phyloP scores from a whole-genome alignment of 225 moss, liverwort and hornwort species.

The Pseudoscleropodium purum region DNA sequence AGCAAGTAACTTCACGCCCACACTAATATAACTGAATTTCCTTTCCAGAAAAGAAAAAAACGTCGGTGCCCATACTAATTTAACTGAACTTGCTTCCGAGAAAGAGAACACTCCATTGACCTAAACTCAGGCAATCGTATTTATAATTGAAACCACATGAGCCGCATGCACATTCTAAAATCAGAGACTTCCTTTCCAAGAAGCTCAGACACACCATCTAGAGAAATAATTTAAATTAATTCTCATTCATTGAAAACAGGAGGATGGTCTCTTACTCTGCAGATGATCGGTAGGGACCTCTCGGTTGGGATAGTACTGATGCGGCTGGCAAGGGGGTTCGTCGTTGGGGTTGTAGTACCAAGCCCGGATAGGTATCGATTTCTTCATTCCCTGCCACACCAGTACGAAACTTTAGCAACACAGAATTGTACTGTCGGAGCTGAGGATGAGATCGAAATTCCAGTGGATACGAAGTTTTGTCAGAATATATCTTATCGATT shows the following conservation, averaged over 20 bases:
- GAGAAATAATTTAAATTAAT: neutral
- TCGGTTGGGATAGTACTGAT: conserved; percentile 36
- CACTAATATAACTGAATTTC: neutral
- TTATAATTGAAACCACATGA: neutral
- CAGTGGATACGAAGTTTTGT: neutral
- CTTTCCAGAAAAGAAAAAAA: neutral
- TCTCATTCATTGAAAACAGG: neutral
- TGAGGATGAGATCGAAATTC: neutral
- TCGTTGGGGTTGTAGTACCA: conserved; percentile 50
- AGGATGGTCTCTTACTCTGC: conserved; percentile 2
- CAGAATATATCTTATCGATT: neutral
- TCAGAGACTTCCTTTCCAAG: neutral
- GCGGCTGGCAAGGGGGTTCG: conserved; percentile 32
- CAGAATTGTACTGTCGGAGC: neutral
- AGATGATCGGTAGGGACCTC: conserved; percentile 42
- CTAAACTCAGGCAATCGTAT: neutral
- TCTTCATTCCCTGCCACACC: conserved; percentile 11
- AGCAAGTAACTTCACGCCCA: neutral
- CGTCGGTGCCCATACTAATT: neutral
- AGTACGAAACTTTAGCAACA: neutral
- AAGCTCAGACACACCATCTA: neutral
- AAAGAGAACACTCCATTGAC: neutral
- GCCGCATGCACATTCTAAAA: neutral
- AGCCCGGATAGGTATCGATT: conserved; percentile 19
- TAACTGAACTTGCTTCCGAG: too few species aligned